A percentile compares a stretch with the other conserved stretches of the same genome.
These are phyloP conservation scores for Fragilariopsis cylindrus DNA, from an alignment of 108 stramenopile species.

Conservation along the genomic window DNA sequence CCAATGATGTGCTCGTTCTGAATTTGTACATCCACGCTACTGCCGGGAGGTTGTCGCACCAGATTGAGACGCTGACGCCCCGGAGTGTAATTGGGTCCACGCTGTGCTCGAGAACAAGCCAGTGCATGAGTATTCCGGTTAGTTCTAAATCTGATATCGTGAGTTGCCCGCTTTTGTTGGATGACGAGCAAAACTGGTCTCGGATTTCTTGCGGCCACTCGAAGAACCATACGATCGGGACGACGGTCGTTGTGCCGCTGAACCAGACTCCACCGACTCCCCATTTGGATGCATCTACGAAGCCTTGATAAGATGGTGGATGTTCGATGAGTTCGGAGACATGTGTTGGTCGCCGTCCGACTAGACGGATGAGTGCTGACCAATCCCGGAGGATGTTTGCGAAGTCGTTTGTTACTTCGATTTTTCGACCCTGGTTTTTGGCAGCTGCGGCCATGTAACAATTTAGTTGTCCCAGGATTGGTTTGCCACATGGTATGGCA, in stretches of 20 bases:
- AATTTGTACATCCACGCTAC: neutral
- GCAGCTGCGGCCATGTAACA: neutral
- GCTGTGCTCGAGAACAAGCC: neutral
- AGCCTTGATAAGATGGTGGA: neutral
- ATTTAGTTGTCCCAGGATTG: neutral
- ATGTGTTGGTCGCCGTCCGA: neutral
- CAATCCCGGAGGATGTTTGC: neutral
- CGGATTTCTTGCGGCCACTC: neutral
- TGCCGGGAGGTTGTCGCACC: neutral
- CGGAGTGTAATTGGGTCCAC: neutral
- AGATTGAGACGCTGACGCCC: neutral
- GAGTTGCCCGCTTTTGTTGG: neutral
- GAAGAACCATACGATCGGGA: neutral
- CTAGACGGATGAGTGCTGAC: neutral
- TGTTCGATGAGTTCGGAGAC: neutral
- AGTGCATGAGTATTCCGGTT: neutral
- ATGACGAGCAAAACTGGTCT: neutral
- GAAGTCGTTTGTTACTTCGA: neutral
- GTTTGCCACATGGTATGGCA: neutral
- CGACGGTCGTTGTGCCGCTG: neutral
- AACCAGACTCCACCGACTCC: neutral
- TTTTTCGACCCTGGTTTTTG: neutral
- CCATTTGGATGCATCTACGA: neutral
- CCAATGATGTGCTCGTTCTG: neutral
- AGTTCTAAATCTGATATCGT: neutral